A percentile compares a stretch with the other conserved stretches of the same genome.
phyloP scores from a whole-genome alignment of 225 moss, liverwort and hornwort genomes.

The Physcomitrellopsis africana region DNA sequence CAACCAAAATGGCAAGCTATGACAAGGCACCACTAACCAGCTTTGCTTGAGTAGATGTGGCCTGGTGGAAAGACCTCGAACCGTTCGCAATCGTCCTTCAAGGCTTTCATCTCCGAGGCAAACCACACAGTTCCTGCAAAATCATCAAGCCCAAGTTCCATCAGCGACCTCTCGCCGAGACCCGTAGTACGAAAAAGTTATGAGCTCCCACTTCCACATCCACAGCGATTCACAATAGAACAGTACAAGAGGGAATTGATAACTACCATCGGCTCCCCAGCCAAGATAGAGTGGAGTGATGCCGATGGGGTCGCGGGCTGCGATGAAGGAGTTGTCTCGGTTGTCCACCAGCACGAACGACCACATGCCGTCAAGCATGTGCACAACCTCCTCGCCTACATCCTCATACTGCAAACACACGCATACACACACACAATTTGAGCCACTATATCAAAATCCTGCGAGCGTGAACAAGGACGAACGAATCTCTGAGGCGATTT shows the following conservation, averaged over 20 bases:
- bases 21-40: conserved; percentile 32
- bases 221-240: background rate
- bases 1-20: background rate
- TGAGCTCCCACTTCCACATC: background rate
- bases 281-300: conserved; percentile 88
- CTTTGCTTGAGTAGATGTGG: conserved; percentile 86
- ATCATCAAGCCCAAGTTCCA: background rate
- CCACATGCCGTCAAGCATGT: conserved; percentile 84
- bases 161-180: background rate
- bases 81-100: conserved; percentile 76
- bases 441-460: background rate
- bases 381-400: conserved; percentile 77
- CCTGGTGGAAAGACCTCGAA: conserved; percentile 85
- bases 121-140: conserved; percentile 75
- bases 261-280: conserved; percentile 78
- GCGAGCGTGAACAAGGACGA: background rate
- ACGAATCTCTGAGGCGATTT: background rate
- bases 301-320: conserved; percentile 85
- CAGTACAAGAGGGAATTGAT: background rate
- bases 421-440: background rate
- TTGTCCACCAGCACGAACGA: conserved; percentile 86
- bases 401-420: conserved; percentile 66
- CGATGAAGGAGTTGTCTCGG: conserved; percentile 85
- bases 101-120: conserved; percentile 90
- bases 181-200: background rate